Evolutionary conservation across 2,329 filamentous ascomycete species (phyloP).

Genomic region (Cordyceps javanica): DNA sequence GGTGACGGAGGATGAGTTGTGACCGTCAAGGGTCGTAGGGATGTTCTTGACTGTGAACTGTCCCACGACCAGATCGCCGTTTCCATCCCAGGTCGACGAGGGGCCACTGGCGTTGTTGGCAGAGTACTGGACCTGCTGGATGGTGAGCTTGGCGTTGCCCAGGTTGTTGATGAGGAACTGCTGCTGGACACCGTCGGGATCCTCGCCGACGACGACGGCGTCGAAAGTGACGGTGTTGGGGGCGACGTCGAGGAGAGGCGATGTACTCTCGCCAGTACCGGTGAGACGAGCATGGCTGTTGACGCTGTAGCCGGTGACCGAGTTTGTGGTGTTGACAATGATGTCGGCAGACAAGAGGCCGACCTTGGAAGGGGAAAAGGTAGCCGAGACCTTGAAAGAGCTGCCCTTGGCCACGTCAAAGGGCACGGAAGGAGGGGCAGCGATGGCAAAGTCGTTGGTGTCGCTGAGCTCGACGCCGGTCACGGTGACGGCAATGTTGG

Average conservation of each 20-base stretch:
- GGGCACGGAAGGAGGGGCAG: constrained; percentile 27
- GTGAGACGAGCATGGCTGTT: constrained; percentile 40
- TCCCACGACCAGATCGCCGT: constrained; percentile 33
- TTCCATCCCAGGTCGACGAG: constrained; percentile 31
- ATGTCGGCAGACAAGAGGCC: constrained; percentile 44
- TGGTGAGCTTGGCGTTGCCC: constrained; percentile 39
- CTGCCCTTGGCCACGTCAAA: constrained; percentile 28
- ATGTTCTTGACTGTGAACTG: constrained; percentile 43
- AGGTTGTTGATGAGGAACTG: constrained; percentile 43
- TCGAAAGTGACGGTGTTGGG: constrained; percentile 45
- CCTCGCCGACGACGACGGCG: constrained; percentile 39
- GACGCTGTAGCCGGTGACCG: constrained; percentile 37
- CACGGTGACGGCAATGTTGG: constrained; percentile 38
- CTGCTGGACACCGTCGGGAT: constrained; percentile 32
- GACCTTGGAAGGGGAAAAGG: constrained; percentile 40
- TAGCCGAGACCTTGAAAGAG: constrained; percentile 36
- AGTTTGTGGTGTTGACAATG: constrained; percentile 42
- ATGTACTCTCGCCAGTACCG: constrained; percentile 41
- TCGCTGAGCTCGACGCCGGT: constrained; percentile 30
- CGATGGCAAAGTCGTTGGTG: constrained; percentile 30
- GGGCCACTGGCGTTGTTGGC: constrained; percentile 37
- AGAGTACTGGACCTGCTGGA: constrained; percentile 40
- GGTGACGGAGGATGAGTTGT: constrained; percentile 31
- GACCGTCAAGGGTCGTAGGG: constrained; percentile 37
- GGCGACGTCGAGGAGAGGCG: constrained; percentile 39